These are phyloP conservation scores for Fusarium decemcellulare DNA, from an alignment of 2,329 filamentous ascomycete genomes.

Conservation along the genomic window DNA sequence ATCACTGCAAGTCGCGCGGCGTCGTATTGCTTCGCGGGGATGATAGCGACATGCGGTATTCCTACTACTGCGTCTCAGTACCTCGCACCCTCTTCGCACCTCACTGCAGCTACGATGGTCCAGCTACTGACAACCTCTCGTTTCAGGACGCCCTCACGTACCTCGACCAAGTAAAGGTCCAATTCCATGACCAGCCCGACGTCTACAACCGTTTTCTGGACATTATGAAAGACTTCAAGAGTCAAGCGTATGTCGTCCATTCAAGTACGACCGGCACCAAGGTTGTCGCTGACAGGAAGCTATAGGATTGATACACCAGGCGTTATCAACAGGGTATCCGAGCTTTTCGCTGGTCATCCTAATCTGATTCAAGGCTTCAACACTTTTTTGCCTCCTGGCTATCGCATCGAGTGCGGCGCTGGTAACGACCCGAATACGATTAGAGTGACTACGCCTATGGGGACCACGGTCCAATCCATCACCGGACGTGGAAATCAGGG, in stretches of 20 bases:
- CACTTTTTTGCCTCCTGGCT: slow-evolving; percentile 95
- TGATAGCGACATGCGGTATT: slow-evolving; percentile 37
- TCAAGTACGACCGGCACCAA: not conserved
- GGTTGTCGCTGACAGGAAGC: slow-evolving; percentile 45
- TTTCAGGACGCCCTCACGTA: slow-evolving; percentile 85
- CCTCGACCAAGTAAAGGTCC: slow-evolving; percentile 97
- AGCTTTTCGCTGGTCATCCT: slow-evolving; percentile 94
- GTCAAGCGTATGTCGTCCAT: slow-evolving; percentile 80
- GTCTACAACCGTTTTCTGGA: slow-evolving; percentile 98
- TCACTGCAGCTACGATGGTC: not conserved
- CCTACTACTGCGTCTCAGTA: slow-evolving; percentile 46
- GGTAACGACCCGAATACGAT: slow-evolving; percentile 97
- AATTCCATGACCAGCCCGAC: slow-evolving; percentile 96
- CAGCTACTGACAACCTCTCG: slow-evolving; percentile 27
- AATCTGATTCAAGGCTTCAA: slow-evolving; percentile 98
- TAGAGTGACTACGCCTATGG: slow-evolving; percentile 95
- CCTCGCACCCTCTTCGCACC: slow-evolving; percentile 19
- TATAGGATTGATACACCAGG: slow-evolving; percentile 92
- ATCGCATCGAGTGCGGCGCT: slow-evolving; percentile 95
- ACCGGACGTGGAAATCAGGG: slow-evolving; percentile 65
- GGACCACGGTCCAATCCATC: slow-evolving; percentile 95
- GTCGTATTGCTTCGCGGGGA: slow-evolving; percentile 37
- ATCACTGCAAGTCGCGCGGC: slow-evolving; percentile 40
- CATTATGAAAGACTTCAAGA: slow-evolving; percentile 99
- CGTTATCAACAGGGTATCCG: slow-evolving; percentile 96